Conservation (phyloP, 495 filamentous ascomycete genomes). For the Aspergillus conjunctus region DNA sequence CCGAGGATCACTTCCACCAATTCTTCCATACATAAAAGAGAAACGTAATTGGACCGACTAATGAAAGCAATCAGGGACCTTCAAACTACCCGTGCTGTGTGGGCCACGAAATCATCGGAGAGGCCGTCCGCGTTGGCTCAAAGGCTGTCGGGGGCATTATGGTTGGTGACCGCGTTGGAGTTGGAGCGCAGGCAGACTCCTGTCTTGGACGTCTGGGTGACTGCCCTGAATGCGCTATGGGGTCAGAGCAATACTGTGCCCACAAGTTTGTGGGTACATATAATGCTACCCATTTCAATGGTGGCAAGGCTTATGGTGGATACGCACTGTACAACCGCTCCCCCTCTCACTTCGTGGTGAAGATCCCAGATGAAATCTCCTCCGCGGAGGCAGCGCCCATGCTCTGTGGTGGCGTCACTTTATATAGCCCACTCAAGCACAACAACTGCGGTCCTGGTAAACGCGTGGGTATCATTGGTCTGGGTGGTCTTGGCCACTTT, state of each 20-base stretch:
- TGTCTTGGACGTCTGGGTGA: constrained; percentile 61
- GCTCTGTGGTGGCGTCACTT: constrained; percentile 82
- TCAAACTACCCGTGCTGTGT: constrained; percentile 72
- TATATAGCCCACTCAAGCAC: constrained; percentile 72
- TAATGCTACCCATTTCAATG: constrained; percentile 47
- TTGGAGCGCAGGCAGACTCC: constrained; percentile 77
- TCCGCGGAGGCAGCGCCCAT: constrained; percentile 72
- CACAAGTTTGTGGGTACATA: constrained; percentile 54
- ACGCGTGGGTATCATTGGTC: constrained; percentile 77
- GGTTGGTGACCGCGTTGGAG: constrained; percentile 82
- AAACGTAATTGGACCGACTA: too few species aligned
- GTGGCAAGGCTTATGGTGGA: constrained; percentile 63
- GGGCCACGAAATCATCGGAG: constrained; percentile 85
- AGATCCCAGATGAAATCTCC: constrained; percentile 69
- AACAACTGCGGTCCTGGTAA: constrained; percentile 81
- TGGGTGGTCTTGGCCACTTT: constrained; percentile 83
- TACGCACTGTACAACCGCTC: constrained; percentile 76
- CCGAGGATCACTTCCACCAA: too few species aligned
- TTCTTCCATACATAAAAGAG: too few species aligned
- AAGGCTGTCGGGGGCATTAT: constrained; percentile 65
- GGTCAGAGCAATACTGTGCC: constrained; percentile 68
- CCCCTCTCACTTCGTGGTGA: constrained; percentile 73
- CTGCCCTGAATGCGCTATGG: constrained; percentile 69
- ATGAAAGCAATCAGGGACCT: constrained; percentile 37
- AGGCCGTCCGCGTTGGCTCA: constrained; percentile 70